These are phyloP conservation scores for Aquilaria malaccensis DNA, from an alignment of 345 rosid genomes.

Conservation along the genomic window DNA sequence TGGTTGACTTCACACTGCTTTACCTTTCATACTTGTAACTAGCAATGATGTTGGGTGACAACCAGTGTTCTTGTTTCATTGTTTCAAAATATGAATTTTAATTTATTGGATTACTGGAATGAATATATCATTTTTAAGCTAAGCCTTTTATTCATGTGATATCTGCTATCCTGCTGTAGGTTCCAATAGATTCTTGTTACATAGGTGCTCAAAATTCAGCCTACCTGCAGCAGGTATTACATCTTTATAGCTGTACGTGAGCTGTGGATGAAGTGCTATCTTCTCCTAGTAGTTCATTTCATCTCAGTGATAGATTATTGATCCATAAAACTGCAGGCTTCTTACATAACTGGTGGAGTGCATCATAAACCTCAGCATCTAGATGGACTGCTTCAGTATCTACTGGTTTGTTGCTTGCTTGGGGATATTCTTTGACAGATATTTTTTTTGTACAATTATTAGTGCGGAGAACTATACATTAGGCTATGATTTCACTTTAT, in stretches of 20 bases:
- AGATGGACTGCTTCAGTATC: constrained; percentile 85
- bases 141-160: background rate
- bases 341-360: constrained; percentile 85
- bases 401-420: constrained; percentile 42
- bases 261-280: too few relatives aligned
- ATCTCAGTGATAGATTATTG: constrained; percentile 8
- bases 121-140: too few relatives aligned
- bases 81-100: constrained; percentile 8
- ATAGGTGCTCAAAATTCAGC: constrained; percentile 82
- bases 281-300: too few relatives aligned
- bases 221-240: constrained; percentile 80
- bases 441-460: too few relatives aligned
- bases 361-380: constrained; percentile 82
- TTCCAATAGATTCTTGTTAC: constrained; percentile 90
- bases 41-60: too few relatives aligned
- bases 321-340: constrained; percentile 51
- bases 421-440: too few relatives aligned
- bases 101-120: background rate
- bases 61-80: background rate
- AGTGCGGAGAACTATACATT: too few relatives aligned
- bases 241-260: background rate
- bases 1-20: too few relatives aligned
- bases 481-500: too few relatives aligned
- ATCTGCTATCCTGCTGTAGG: constrained; percentile 33
- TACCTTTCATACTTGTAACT: too few relatives aligned